A percentile compares a stretch with the other conserved stretches of the same genome.
phyloP scores from a whole-genome alignment of 2,329 filamentous ascomycete genomes.

The Monilinia laxa region DNA sequence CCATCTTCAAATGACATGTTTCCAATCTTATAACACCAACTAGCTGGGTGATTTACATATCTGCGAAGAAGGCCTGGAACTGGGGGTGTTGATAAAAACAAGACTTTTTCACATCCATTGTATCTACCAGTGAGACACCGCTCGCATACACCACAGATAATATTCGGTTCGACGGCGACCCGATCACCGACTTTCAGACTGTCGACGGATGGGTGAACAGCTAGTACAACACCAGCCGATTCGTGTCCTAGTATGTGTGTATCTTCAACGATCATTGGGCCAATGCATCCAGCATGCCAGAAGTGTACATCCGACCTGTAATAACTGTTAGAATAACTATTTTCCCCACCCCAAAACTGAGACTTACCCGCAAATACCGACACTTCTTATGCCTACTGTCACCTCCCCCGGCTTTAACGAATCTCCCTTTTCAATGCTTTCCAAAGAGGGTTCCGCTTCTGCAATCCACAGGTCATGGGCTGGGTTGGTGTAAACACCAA shows the following conservation, averaged over 20 bases:
- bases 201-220: slow-evolving; percentile 77
- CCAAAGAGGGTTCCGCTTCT: slow-evolving; percentile 71
- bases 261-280: slow-evolving; percentile 87
- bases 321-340: slow-evolving; percentile 19
- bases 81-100: slow-evolving; percentile 88
- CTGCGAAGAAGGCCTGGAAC: slow-evolving; percentile 82
- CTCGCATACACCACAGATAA: slow-evolving; percentile 88
- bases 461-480: slow-evolving; percentile 88
- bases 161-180: slow-evolving; percentile 90
- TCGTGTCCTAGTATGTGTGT: slow-evolving; percentile 95
- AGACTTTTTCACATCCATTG: slow-evolving; percentile 86
- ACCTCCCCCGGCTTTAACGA: slow-evolving; percentile 79
- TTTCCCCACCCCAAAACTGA: background rate
- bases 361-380: slow-evolving; percentile 87
- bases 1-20: slow-evolving; percentile 91
- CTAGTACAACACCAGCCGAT: slow-evolving; percentile 80
- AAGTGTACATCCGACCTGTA: slow-evolving; percentile 89
- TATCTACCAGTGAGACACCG: slow-evolving; percentile 90
- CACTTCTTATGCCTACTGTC: slow-evolving; percentile 85
- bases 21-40: slow-evolving; percentile 96
- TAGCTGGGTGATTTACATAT: slow-evolving; percentile 91
- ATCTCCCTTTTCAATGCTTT: slow-evolving; percentile 68
- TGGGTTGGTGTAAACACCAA: slow-evolving; percentile 94
- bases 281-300: slow-evolving; percentile 94
- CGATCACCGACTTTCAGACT: slow-evolving; percentile 80